Evolutionary conservation across 441 rosid genomes (phyloP), one percentile per base, ranked within the genome.

Genomic region (Lepidium campestre): DNA sequence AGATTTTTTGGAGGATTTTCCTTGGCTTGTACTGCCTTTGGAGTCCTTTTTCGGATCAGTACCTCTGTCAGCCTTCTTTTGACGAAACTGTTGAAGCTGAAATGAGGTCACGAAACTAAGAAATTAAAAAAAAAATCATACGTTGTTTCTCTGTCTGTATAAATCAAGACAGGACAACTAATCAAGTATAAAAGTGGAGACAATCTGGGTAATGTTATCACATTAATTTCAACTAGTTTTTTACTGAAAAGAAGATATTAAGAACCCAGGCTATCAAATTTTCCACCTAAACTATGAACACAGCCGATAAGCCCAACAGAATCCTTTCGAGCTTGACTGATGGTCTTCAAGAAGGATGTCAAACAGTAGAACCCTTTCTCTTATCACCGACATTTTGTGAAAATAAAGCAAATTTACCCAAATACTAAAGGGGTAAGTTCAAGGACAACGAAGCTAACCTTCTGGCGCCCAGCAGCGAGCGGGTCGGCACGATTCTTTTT

Each of bases 71-170:
- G 88, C 98, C 80, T 96, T 96, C 85, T 85, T 96, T 78, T 93
- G 96, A 63, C 99, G 97, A 80, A 73, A 96, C 65, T 90, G 98
- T 81, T 96, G 98, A 85, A 96, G 93, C 99, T 96, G 89, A 71
- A 56, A 68, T 25, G 37, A 62, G 57, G 56, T 34, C n/a, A 57
- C 49, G 10, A 68, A 74, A 56, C 36, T 32, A 56, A 46, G 52
- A 12, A 20, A 64, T 40, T 57, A 64, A 50, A 19, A 27, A 4
- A 17, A 23, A 7, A 1, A 2, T 25, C 60, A 18, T 27, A 20
- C 52, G 41, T 29, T 29, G 39, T 52, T 17, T 13, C 27, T 19
- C 11, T 44, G 10, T 20, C 32, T 10, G 5, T 41, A 27, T n/a
- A 7, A 35, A 49, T 41, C 18, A 27, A 40, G n/a, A 49, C 65